Conservation (phyloP, 176 grass and related monocot genomes). For the Poa annua region DNA sequence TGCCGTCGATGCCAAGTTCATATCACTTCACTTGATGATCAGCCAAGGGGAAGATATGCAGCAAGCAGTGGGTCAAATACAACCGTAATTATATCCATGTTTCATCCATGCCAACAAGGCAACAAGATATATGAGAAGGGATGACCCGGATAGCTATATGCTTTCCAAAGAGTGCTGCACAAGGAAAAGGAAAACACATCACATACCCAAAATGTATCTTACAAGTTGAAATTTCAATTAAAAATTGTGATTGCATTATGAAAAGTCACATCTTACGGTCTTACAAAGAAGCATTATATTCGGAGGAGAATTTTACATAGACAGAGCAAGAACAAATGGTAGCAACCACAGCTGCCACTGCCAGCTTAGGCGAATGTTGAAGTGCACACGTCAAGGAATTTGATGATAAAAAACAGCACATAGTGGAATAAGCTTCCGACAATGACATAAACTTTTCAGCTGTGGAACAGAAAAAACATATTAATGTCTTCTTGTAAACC, state of each 20-base stretch:
- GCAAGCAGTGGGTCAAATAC: background rate
- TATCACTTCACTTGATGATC: background rate
- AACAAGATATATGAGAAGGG: slow-evolving; percentile 41
- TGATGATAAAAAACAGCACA: slow-evolving; percentile 62
- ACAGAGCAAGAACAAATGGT: slow-evolving; percentile 56
- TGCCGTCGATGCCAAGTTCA: too few species aligned
- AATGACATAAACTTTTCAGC: background rate
- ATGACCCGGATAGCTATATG: slow-evolving; percentile 55
- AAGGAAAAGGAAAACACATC: slow-evolving; percentile 25
- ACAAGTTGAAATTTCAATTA: too few species aligned
- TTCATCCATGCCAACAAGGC: slow-evolving; percentile 42
- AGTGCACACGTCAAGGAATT: slow-evolving; percentile 83
- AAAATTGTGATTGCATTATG: too few species aligned
- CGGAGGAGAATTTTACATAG: slow-evolving; percentile 40
- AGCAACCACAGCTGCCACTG: slow-evolving; percentile 89
- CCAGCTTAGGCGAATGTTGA: slow-evolving; percentile 74
- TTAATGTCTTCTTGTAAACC: background rate
- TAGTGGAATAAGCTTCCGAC: slow-evolving; percentile 10
- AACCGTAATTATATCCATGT: slow-evolving; percentile 10
- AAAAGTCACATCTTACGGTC: background rate
- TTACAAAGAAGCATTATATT: background rate
- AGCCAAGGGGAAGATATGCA: background rate
- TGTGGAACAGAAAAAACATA: background rate
- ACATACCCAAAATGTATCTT: background rate
- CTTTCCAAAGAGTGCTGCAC: slow-evolving; percentile 60